Evolutionary conservation across 352 stramenopile genomes (phyloP), one percentile per base, ranked within the genome.

Genomic region (Elongisporangium anandrum): DNA sequence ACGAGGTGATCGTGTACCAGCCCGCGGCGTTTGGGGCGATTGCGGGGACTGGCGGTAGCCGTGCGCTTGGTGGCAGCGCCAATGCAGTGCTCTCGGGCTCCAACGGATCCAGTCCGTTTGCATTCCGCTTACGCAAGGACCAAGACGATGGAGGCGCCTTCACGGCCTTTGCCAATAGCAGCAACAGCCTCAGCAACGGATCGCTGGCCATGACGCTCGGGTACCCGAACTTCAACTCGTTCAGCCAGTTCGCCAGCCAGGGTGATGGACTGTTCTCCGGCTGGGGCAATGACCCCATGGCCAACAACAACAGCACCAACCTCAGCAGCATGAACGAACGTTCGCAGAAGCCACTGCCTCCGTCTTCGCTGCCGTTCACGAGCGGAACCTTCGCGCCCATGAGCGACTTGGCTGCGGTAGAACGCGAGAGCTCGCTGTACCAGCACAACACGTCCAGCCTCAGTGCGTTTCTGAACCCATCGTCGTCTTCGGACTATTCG

Each of bases 1-100:
- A 92, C 59, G 85, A 94, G 66, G 83, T 94, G 51, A 94, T 94
- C 57, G 81, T 94, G 21, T 94, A 85, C 65, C 79, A 87, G 62
- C 85, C 85, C 7, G 69, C 77, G 20, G 69, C 63, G 4, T 50
- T 86, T 26, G 65, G 51, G 34, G 63, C 58, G 12, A 66, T 75
- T 59, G 41, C 66, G 19, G 60, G 58, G 3, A 52, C 56, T 26
- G 63, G 62, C 16, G 60, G 55, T 55, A 83, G 58, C 48, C 70
- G 55, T 57, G 68, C 65, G 16, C 72, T 79, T 63, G 75, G 69
- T 57, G 64, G 66, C 15, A 15, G 52, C 12, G 60, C 52, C 13
- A 73, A 72, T 50, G 50, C 61, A n/a, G 21, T 61, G 24, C 38
- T 72, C 12, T 45, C 34, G 34, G 34, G 34, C 34, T 45, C 34